Base-by-base conservation (phyloP, 1,284 basidiomycete genomes). In the Prillingera fragicola region DNA sequence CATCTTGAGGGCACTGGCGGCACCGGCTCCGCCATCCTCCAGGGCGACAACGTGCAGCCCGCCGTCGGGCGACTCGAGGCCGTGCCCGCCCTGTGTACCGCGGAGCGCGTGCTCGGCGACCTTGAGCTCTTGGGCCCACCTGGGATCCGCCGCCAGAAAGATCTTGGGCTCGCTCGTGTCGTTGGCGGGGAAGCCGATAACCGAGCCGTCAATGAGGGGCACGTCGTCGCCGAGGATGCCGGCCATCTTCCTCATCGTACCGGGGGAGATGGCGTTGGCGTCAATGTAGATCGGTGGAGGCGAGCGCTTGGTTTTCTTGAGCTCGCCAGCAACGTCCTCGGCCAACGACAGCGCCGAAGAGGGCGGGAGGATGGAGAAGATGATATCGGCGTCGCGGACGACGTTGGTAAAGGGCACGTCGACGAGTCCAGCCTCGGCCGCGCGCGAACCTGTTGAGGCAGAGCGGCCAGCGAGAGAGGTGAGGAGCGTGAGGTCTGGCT, bases 1-100 rank as follows among this genome's bases (percentile, higher is more conserved):
- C 54, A 56, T 56, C 44, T 56, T 56, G 10, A 56, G 33, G 17
- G 54, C 54, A 19, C 51, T 54, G 6, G 54, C 54, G 5, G 37
- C 54, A 4, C 54, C 54, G 5, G 41, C 48, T 3, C 51, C 54
- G 4, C 44, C 48, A 4, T 41, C 53, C n/a, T 29, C 10, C 41
- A 55, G 38, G 9, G 19, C 22, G 7, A 17, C 18, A 13, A 52
- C 41, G 19, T 18, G 25, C 26, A 52, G 13, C 15, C 50, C 50
- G 21, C 38, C 41, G 6, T 39, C 42, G 3, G 32, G 36, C 2
- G n/a, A 35, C 32, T 29, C 22, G 19, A 29, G 31, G 17, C 29
- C 9, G 13, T 9, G 14, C 27, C 18, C 15, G 17, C 23, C 40
- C 14, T 17, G 21, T 12, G 19, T 17, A 4, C 53, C 53, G 7